Conservation (phyloP, 2,329 filamentous ascomycete species). For the Rutstroemia sp. region DNA sequence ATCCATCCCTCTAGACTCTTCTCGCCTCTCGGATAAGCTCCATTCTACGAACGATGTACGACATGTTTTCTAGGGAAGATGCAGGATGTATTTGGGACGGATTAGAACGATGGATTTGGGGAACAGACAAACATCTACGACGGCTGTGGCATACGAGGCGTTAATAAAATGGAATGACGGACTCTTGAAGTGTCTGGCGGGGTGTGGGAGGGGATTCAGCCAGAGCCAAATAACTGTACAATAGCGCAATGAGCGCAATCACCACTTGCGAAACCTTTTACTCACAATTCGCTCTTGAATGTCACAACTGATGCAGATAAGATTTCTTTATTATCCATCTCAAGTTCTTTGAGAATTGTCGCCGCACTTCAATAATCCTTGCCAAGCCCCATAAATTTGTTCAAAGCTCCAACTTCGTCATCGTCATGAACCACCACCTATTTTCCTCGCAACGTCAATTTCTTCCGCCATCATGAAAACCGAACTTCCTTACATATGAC, state of each 20-base stretch:
- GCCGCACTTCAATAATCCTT: slow-evolving; percentile 2
- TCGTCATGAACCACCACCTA: slow-evolving; percentile 1
- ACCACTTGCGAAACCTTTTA: slow-evolving; percentile 18
- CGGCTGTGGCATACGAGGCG: slow-evolving; percentile 25
- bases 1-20: slow-evolving; percentile 42
- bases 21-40: slow-evolving; percentile 52
- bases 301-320: too few species aligned
- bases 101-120: neutral
- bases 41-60: slow-evolving; percentile 1
- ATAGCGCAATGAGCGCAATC: slow-evolving; percentile 22
- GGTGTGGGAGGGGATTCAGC: slow-evolving; percentile 10
- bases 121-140: neutral
- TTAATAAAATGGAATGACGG: slow-evolving; percentile 14
- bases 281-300: neutral
- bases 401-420: slow-evolving; percentile 20
- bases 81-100: neutral
- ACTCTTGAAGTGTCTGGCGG: slow-evolving; percentile 8
- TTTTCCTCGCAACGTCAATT: slow-evolving; percentile 8
- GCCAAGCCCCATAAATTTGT: slow-evolving; percentile 14
- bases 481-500: slow-evolving; percentile 22
- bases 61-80: neutral
- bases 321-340: neutral
- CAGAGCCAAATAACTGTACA: slow-evolving; percentile 24
- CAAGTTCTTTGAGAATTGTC: neutral
- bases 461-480: slow-evolving; percentile 16